Evolutionary conservation across 176 grass and related monocot species (phyloP), one percentile per base, ranked within the genome.

Genomic region (Pontederia paniculata): DNA sequence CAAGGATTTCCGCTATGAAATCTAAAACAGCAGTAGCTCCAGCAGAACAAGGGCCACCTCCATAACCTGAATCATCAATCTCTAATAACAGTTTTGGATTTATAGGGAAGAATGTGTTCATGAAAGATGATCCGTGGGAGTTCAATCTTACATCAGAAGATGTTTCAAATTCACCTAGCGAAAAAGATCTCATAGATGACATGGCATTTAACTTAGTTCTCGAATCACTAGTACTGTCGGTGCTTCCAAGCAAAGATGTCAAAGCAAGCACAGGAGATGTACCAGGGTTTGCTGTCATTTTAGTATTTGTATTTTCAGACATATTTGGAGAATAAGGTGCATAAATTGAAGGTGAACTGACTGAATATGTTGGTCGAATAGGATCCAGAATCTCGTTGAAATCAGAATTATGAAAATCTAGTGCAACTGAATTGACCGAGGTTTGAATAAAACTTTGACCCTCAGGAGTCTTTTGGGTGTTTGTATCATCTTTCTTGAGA

Each of bases 61-160:
- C 94, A 84, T 98, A 98, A 44, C 87, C 94, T 60, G 84, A 79
- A 81, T 98, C 83, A 70, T 98, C 87, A 70, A 88, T 93, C 63
- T 88, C 94, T 74, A 98, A 83, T 67, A 98, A 66, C 63, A 93
- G 72, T 48, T 81, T 76, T 12, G 94, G 69, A 62, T 64, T 93
- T 73, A 91, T 82, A 22, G 87, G 87, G 51, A 88, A 98, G 54
- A 93, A 76, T 52, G 70, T 67, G 48, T 73, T 98, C 28, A 21
- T 69, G 11, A 70, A 60, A 77, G 75, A 69, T 70, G 70, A 79
- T 41, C 73, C 87, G 52, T 81, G 85, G 65, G 78, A 77, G 54
- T 72, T 58, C 45, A 67, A 23, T 78, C 76, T 97, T 45, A 76
- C 65, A 72, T 98, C 87, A 66, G 87, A 73, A 44, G 78, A 82